These are phyloP conservation scores for Xylaria bambusicola DNA, from an alignment of 495 filamentous ascomycete genomes.

Conservation along the genomic window DNA sequence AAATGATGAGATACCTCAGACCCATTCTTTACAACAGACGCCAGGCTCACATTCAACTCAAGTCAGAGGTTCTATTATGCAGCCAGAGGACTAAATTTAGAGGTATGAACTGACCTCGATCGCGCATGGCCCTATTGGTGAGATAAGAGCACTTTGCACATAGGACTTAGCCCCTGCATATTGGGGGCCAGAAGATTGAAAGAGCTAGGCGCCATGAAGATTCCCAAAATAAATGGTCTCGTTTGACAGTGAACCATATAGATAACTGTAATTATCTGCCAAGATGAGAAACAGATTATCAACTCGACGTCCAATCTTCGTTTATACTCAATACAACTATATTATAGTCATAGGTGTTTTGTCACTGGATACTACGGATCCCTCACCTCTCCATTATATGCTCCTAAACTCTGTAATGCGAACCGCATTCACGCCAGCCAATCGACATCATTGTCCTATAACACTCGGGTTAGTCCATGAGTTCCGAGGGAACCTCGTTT, in stretches of 20 bases:
- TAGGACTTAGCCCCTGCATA: constrained; percentile 10
- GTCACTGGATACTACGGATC: not conserved
- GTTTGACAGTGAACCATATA: constrained; percentile 7
- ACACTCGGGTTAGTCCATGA: constrained; percentile 7
- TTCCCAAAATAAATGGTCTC: constrained; percentile 1
- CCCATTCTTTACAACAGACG: not conserved
- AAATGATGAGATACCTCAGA: too few species aligned
- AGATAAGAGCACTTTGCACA: constrained; percentile 8
- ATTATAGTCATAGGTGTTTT: not conserved
- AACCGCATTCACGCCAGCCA: not conserved
- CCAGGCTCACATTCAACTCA: not conserved
- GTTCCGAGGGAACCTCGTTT: constrained; percentile 7
- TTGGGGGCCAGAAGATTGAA: constrained; percentile 1
- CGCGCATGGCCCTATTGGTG: not conserved
- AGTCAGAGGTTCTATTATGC: not conserved
- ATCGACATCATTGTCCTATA: not conserved
- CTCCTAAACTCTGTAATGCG: not conserved
- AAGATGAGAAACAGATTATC: constrained; percentile 9
- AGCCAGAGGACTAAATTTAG: constrained; percentile 3
- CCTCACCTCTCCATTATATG: constrained; percentile 1
- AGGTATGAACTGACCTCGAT: not conserved
- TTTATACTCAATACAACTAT: not conserved
- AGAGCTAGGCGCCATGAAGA: constrained; percentile 3
- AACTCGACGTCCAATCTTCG: constrained; percentile 4
- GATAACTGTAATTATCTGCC: not conserved